Evolutionary conservation across 78 protist species (phyloP), one percentile per base, ranked within the genome.

Genomic region (Neovahlkampfia damariscottae): DNA sequence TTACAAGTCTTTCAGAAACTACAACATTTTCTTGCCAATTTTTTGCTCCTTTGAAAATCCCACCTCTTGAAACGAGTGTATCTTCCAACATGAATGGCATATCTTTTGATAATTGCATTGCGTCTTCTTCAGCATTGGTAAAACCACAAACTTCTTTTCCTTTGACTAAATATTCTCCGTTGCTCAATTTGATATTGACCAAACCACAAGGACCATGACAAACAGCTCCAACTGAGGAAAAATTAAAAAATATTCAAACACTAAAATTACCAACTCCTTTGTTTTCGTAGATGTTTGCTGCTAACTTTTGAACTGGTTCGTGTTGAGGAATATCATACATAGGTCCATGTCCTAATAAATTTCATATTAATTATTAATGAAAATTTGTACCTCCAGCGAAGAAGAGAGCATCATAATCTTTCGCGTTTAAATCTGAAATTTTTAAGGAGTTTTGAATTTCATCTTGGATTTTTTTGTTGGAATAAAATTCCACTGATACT

Each of bases 341-440:
- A 3, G 80, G 75, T 0, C 86, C 86, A 72, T 82, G 86, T 3
- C n/a, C n/a, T n/a, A n/a, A n/a, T n/a, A n/a, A n/a, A n/a, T n/a
- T n/a, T n/a, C n/a, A n/a, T n/a, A n/a, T n/a, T n/a, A n/a, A n/a
- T n/a, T n/a, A n/a, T n/a, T n/a, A n/a, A n/a, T n/a, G n/a, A n/a
- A n/a, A n/a, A n/a, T n/a, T n/a, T n/a, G n/a, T n/a, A n/a, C 86
- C 86, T 8, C 86, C 86, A 3, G 86, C 75, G 80, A 50, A 82
- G 81, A 82, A 82, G 35, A 82, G 2, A 34, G 76, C 86, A 38
- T 75, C 72, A 38, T 35, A 82, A 34, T 73, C 84, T 29, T 8
- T 71, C 39, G 5, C 78, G 6, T 10, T 5, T n/a, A 40, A 58
- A 10, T 41, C 70, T 9, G 29, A 29, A 37, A 72, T 59, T 62